Evolutionary conservation across 345 rosid species (phyloP), one percentile per base, ranked within the genome.

Genomic region (Leavenworthia alabamica): DNA sequence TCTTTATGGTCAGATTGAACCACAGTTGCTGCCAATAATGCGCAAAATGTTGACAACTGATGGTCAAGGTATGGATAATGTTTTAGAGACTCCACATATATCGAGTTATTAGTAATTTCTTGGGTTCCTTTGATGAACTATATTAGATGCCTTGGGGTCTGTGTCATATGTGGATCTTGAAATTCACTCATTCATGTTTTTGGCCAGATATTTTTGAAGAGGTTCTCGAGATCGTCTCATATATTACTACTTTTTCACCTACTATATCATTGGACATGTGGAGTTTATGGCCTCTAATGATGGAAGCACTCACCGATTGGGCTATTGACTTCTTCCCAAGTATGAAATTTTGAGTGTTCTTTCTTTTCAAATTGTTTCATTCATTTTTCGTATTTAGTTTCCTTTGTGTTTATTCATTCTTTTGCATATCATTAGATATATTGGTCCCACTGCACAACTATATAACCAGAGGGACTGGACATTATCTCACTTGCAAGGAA

Each of bases 261-360:
- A 82, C 90, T 1, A 88, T 94, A 81, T 85, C 99, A 12, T 17
- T 82, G 77, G 97, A 88, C 13, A 88, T 94, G 99, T 94, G 99
- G 99, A 86, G 81, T 71, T 86, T 94, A 39, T 94, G 99, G 99
- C 96, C 96, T 45, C 66, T 90, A 73, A 86, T 94, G 95, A 80
- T 84, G 76, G 95, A 88, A 66, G 96, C 95, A 54, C 77, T 94
- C 60, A 83, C 80, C 39, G 96, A 90, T 65, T 94, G 99, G 99
- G 99, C 99, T 46, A 86, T 94, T 59, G 99, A 94, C 63, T 94
- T 89, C 81, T 94, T 94, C 77, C 83, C 96, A 46, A 94, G 99
- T 74, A 74, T 63, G 56, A 62, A 16, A 62, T 14, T 3, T 58
- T 53, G 43, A 32, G 41, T 49, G n/a, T 20, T 14, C 36, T 35